These are phyloP conservation scores for Pichia norvegensis DNA, from an alignment of 1,139 yeast species.

Conservation along the genomic window DNA sequence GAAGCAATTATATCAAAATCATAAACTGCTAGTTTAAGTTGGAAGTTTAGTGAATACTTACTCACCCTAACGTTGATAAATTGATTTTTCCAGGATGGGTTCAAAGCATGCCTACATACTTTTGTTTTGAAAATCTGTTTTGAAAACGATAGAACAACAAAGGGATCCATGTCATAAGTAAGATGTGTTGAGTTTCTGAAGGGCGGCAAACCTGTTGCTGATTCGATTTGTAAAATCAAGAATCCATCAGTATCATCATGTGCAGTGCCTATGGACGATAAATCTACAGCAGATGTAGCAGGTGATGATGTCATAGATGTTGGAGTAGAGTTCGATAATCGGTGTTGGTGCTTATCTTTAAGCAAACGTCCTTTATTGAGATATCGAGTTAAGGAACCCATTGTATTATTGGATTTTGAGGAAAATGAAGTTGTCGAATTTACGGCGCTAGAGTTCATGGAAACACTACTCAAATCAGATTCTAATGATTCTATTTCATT, in stretches of 20 bases:
- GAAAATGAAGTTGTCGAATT: background rate
- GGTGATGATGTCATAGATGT: background rate
- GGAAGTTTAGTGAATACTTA: constrained; percentile 45
- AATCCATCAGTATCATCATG: constrained; percentile 37
- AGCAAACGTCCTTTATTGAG: background rate
- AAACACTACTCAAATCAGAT: background rate
- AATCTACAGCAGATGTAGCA: constrained; percentile 1
- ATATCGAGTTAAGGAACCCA: background rate
- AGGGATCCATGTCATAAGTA: constrained; percentile 94
- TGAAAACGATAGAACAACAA: constrained; percentile 86
- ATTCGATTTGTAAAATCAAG: constrained; percentile 63
- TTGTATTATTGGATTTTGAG: background rate
- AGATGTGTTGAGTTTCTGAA: constrained; percentile 53
- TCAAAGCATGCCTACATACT: constrained; percentile 73
- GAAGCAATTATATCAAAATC: constrained; percentile 80
- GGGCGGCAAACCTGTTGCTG: constrained; percentile 68
- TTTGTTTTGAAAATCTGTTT: constrained; percentile 82
- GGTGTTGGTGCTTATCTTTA: background rate
- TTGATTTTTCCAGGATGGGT: constrained; percentile 74
- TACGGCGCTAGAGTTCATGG: background rate
- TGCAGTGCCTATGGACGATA: background rate
- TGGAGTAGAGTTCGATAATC: background rate
- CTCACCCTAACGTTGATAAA: constrained; percentile 56
- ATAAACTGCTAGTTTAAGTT: constrained; percentile 58
- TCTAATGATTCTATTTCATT: background rate